phyloP scores from a whole-genome alignment of 129 eudicot genomes.

The Pulicaria dysenterica region DNA sequence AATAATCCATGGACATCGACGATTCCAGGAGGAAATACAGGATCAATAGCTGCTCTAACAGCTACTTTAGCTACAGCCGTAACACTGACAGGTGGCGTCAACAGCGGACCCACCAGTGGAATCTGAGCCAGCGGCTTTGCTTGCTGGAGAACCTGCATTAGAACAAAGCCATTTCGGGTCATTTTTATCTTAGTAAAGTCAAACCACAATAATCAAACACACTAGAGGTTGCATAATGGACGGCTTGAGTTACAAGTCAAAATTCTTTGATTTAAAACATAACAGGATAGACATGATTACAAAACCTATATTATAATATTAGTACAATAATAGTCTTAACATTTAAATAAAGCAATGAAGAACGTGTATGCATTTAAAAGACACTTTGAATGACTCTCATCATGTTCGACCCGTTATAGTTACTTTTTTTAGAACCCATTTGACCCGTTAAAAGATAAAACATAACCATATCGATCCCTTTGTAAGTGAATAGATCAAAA shows the following conservation, averaged over 20 bases:
- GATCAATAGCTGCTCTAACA: conserved; percentile 92
- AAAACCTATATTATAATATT: no score
- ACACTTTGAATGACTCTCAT: no score
- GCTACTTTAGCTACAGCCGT: conserved; percentile 87
- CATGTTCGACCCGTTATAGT: no score
- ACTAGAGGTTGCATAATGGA: not conserved
- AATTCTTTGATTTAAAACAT: not conserved
- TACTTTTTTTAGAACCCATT: no score
- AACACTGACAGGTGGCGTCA: conserved; percentile 82
- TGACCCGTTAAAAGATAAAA: no score
- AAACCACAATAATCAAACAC: not conserved
- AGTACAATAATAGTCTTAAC: no score
- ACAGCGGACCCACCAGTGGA: conserved; percentile 78
- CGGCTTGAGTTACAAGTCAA: not conserved
- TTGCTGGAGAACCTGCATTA: conserved; percentile 70
- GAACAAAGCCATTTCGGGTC: conserved; percentile 15
- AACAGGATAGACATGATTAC: no score
- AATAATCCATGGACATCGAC: conserved; percentile 68
- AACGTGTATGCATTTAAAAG: no score
- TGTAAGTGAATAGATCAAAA: no score
- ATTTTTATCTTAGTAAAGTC: not conserved
- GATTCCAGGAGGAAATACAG: conserved; percentile 91
- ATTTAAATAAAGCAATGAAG: no score
- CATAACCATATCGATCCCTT: no score
- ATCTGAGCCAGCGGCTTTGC: conserved; percentile 70